Percentiles rank a stretch among this genome's conserved stretches.
These are phyloP conservation scores for Dalbergia cochinchinensis DNA, from an alignment of 306 rosid genomes.

Conservation along the genomic window DNA sequence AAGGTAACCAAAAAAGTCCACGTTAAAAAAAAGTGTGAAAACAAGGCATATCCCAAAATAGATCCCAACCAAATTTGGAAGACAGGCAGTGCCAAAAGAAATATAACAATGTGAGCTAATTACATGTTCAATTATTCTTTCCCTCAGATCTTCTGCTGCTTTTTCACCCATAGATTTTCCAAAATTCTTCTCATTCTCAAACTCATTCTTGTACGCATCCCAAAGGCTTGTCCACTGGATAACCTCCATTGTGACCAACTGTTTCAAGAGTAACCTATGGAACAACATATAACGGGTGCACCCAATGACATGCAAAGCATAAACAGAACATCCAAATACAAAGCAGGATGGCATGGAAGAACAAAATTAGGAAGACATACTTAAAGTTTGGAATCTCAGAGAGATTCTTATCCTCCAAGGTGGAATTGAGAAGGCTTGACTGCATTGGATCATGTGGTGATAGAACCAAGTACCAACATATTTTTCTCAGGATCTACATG, in stretches of 20 bases:
- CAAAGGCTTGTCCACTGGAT: conserved; percentile 82
- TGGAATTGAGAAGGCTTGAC: conserved; percentile 86
- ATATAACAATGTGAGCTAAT: neutral
- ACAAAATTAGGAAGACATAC: conserved; percentile 41
- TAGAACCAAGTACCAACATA: conserved; percentile 84
- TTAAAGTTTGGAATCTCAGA: conserved; percentile 75
- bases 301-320: conserved; percentile 26
- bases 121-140: conserved; percentile 89
- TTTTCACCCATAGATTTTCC: conserved; percentile 81
- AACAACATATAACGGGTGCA: conserved; percentile 27
- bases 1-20: conserved; percentile 2
- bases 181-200: conserved; percentile 75
- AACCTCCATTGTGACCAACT: conserved; percentile 84
- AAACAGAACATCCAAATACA: neutral
- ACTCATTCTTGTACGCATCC: conserved; percentile 77
- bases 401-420: conserved; percentile 82
- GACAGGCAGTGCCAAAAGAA: neutral
- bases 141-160: conserved; percentile 86
- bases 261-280: conserved; percentile 72
- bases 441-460: conserved; percentile 92
- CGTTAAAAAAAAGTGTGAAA: conserved; percentile 29
- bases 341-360: neutral
- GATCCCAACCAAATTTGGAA: conserved; percentile 8
- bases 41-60: conserved; percentile 33
- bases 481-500: conserved; percentile 78